A percentile compares a stretch with the other conserved stretches of the same genome.
These are phyloP conservation scores for Colletotrichum tofieldiae DNA, from an alignment of 2,329 filamentous ascomycete genomes.

Conservation along the genomic window DNA sequence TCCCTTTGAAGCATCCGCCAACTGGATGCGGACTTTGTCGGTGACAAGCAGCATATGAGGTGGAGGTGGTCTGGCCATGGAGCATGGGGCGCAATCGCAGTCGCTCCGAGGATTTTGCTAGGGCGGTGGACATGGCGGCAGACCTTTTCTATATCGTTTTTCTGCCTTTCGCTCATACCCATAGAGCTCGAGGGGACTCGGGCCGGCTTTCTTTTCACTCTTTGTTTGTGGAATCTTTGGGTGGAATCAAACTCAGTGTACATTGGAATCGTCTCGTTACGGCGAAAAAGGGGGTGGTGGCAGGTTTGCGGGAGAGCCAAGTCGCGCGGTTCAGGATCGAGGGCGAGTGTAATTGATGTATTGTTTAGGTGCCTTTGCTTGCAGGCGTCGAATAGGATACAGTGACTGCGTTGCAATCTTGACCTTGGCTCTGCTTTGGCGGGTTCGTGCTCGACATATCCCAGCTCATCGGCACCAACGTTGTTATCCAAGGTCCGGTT, in stretches of 20 bases:
- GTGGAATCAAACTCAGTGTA: constrained; percentile 40
- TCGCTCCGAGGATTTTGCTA: constrained; percentile 4
- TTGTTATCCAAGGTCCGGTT: background rate
- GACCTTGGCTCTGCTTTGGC: background rate
- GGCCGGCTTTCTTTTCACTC: constrained; percentile 42
- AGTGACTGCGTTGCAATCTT: constrained; percentile 12
- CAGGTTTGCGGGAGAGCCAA: constrained; percentile 6
- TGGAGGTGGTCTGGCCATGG: background rate
- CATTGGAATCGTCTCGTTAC: constrained; percentile 28
- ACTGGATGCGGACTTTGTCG: background rate
- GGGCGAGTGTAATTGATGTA: constrained; percentile 34
- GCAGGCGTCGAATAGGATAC: constrained; percentile 14
- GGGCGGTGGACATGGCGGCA: constrained; percentile 33
- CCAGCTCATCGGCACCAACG: background rate
- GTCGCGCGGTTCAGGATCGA: constrained; percentile 24
- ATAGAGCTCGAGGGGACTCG: constrained; percentile 37
- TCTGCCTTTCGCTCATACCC: constrained; percentile 43
- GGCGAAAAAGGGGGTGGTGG: background rate
- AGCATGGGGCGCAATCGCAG: constrained; percentile 3
- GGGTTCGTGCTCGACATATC: background rate
- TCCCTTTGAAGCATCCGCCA: constrained; percentile 56
- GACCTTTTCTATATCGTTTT: constrained; percentile 36
- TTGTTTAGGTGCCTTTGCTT: constrained; percentile 21
- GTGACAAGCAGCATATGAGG: constrained; percentile 2
- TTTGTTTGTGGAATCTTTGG: constrained; percentile 34